These are phyloP conservation scores for Chytriomyces hyalinus DNA, from an alignment of 192 early-diverging fungal species.

Conservation along the genomic window DNA sequence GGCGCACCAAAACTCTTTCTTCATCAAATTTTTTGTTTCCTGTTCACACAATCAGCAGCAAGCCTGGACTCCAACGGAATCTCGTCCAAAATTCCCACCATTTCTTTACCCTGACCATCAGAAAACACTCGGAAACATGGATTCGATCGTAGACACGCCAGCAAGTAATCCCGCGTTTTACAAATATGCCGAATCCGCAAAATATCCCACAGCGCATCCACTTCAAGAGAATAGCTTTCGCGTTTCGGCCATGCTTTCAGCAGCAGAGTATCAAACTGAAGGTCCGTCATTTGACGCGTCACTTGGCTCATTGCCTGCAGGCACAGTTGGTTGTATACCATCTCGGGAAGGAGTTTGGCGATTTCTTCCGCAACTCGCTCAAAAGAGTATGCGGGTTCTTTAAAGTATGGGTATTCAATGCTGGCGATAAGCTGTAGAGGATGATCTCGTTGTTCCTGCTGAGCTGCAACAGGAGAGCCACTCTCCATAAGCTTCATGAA, in stretches of 20 bases:
- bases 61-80: no score
- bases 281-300: conserved; percentile 18
- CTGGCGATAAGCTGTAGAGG: background rate
- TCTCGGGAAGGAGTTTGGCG: background rate
- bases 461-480: background rate
- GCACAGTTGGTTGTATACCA: conserved; percentile 29
- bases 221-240: background rate
- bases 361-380: conserved; percentile 37
- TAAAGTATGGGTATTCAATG: conserved; percentile 44
- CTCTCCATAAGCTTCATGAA: conserved; percentile 45
- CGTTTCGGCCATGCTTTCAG: background rate
- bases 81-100: no score
- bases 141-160: conserved; percentile 6
- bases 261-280: background rate
- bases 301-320: background rate
- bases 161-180: conserved; percentile 31
- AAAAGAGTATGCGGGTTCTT: conserved; percentile 37
- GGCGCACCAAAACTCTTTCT: background rate
- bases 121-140: background rate
- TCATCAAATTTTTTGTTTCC: background rate
- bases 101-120: no score
- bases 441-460: background rate
- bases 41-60: background rate
- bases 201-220: conserved; percentile 9
- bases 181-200: conserved; percentile 46